Evolutionary conservation across 331 rosid genomes (phyloP), one percentile per base, ranked within the genome.

Genomic region (Phaseolus coccineus): DNA sequence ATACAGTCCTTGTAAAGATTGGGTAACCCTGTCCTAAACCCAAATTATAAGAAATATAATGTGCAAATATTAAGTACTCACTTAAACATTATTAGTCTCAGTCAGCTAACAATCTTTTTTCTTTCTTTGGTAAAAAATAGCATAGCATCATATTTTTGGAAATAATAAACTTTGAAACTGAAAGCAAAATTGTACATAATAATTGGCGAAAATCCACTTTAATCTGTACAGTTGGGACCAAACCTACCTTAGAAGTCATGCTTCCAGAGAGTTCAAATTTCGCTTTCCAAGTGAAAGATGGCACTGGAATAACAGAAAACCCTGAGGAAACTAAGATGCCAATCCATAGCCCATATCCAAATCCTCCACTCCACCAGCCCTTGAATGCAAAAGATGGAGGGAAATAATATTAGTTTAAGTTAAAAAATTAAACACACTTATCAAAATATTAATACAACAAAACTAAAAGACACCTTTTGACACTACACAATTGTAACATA

Each of bases 331-430:
- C 97, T 82, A 94, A 86, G 88, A 91, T 77, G 52, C 97, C 98
- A 75, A 94, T 94, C 98, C 98, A 94, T 52, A 92, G 86, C 64
- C 98, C 98, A 77, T 92, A 94, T 13, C 95, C 98, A 78, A 94
- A 94, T 39, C 97, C 98, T 85, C 97, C 98, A 81, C 97, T 85
- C 97, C 97, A 94, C 97, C 98, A 94, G 57, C 97, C 97, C 98
- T 94, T 72, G 51, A 85, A 44, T 37, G 66, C 77, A 80, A 74
- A 75, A 62, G 22, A 73, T 44, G 33, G 53, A 55, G 33, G 30
- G 3, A 59, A 58, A 69, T 58, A 48, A 75, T 31, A 44, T 78
- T 48, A 80, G 73, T 37, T 53, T 51, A 55, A 53, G 78, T 48
- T 30, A 61, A 46, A 27, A 13, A 75, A 58, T 58, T 67, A 14